A percentile compares a stretch with the other conserved stretches of the same genome.
Conservation (phyloP, 768 basidiomycete species). For the Phlebiopsis flavidoalba region DNA sequence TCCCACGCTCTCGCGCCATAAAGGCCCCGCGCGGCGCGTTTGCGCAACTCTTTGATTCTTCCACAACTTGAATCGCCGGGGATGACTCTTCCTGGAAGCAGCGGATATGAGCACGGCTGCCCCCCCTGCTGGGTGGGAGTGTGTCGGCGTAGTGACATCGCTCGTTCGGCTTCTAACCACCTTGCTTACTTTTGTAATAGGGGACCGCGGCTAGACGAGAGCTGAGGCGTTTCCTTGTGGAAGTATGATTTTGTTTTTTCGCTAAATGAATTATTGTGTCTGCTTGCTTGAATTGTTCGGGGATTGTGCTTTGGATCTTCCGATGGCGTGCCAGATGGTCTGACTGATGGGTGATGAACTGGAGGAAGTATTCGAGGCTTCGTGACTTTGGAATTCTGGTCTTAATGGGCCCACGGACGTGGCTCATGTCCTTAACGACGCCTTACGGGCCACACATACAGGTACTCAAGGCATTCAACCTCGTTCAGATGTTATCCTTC, state of each 20-base stretch:
- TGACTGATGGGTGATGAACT: too few species aligned
- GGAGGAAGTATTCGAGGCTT: too few species aligned
- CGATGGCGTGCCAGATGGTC: neutral
- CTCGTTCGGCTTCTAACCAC: slow-evolving; percentile 21
- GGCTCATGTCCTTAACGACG: too few species aligned
- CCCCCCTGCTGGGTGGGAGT: slow-evolving; percentile 1
- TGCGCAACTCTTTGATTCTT: slow-evolving; percentile 15
- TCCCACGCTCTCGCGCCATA: slow-evolving; percentile 9
- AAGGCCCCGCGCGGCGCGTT: neutral
- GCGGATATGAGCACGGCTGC: slow-evolving; percentile 20
- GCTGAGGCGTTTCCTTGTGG: slow-evolving; percentile 16
- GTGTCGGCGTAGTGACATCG: slow-evolving; percentile 22
- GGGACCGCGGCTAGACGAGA: slow-evolving; percentile 16
- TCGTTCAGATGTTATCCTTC: neutral
- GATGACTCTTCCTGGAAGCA: slow-evolving; percentile 14
- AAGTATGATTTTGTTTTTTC: slow-evolving; percentile 9
- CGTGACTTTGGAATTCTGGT: too few species aligned
- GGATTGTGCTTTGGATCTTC: too few species aligned
- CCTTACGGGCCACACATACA: too few species aligned
- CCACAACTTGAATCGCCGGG: slow-evolving; percentile 19
- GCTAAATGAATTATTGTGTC: neutral
- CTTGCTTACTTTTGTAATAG: slow-evolving; percentile 22
- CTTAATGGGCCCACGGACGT: too few species aligned
- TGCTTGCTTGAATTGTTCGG: neutral
- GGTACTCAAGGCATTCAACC: too few species aligned